Percentiles rank a stretch among this genome's conserved stretches.
Evolutionary conservation across 345 rosid species (phyloP).

Genomic region (Cardiospermum halicacabum): DNA sequence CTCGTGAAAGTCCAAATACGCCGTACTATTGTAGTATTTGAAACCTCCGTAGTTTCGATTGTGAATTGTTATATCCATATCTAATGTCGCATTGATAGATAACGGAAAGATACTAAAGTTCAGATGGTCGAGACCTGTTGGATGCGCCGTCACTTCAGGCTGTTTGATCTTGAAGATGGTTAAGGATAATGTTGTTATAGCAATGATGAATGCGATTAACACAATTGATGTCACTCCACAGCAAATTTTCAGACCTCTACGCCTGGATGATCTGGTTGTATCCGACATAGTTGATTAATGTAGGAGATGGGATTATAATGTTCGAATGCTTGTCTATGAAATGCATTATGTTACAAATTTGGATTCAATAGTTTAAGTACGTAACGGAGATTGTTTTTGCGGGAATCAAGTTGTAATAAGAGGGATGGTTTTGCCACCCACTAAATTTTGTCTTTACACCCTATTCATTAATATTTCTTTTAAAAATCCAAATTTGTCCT

Average conservation of each 20-base stretch:
- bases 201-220: slow-evolving; percentile 10
- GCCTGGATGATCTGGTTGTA: neutral
- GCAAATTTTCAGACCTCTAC: slow-evolving; percentile 30
- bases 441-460: too few relatives aligned
- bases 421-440: too few relatives aligned
- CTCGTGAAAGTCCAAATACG: slow-evolving; percentile 25
- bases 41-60: slow-evolving; percentile 45
- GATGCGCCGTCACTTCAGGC: slow-evolving; percentile 27
- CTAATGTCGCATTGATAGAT: slow-evolving; percentile 17
- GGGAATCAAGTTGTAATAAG: too few relatives aligned
- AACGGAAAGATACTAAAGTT: neutral
- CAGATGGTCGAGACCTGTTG: slow-evolving; percentile 24
- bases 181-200: slow-evolving; percentile 26
- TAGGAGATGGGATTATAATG: too few relatives aligned
- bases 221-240: slow-evolving; percentile 17
- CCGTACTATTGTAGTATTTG: slow-evolving; percentile 25
- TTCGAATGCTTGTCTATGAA: neutral
- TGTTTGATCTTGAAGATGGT: slow-evolving; percentile 43
- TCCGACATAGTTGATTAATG: slow-evolving; percentile 1
- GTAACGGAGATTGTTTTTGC: neutral
- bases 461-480: too few relatives aligned
- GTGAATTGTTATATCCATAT: slow-evolving; percentile 24
- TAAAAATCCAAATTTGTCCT: too few relatives aligned
- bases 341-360: neutral
- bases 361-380: neutral